These are phyloP conservation scores for Fusarium nematophilum DNA, from an alignment of 2,329 filamentous ascomycete genomes.

Conservation along the genomic window DNA sequence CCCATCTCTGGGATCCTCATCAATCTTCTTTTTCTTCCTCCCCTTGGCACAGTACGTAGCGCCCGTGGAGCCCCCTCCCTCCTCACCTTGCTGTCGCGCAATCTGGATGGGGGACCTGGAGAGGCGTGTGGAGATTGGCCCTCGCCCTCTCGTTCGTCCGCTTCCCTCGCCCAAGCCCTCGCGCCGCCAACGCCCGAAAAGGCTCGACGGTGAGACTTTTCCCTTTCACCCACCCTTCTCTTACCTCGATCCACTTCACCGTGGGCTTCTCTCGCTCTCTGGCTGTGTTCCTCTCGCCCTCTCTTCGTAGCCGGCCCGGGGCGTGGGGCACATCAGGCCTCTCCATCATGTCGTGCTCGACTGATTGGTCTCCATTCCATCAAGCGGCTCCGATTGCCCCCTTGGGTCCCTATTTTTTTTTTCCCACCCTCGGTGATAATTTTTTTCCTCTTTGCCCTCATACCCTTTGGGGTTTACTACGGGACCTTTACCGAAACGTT, in stretches of 20 bases:
- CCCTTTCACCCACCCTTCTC: no score
- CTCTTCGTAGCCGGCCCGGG: constrained; percentile 37
- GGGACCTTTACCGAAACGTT: constrained; percentile 5
- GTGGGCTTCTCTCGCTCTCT: constrained; percentile 24
- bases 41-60: constrained; percentile 3
- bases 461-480: constrained; percentile 10
- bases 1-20: constrained; percentile 12
- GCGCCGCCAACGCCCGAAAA: constrained; percentile 37
- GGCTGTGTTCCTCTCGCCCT: constrained; percentile 8
- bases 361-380: constrained; percentile 49
- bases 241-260: constrained; percentile 40
- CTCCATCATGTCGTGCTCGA: constrained; percentile 44
- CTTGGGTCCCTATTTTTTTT: constrained; percentile 18
- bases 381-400: constrained; percentile 34
- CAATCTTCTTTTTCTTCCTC: constrained; percentile 1
- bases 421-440: neutral
- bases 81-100: constrained; percentile 24
- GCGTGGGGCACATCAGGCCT: constrained; percentile 46
- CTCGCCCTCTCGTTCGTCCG: constrained; percentile 31
- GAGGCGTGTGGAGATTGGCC: constrained; percentile 21
- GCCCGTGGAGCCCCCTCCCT: constrained; percentile 3
- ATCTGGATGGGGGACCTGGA: constrained; percentile 6
- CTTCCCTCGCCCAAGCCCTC: constrained; percentile 26
- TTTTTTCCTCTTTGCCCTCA: constrained; percentile 4
- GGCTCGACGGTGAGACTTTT: constrained; percentile 43